phyloP scores from a whole-genome alignment of 179 eudicot species.

The Beta macrorhiza region DNA sequence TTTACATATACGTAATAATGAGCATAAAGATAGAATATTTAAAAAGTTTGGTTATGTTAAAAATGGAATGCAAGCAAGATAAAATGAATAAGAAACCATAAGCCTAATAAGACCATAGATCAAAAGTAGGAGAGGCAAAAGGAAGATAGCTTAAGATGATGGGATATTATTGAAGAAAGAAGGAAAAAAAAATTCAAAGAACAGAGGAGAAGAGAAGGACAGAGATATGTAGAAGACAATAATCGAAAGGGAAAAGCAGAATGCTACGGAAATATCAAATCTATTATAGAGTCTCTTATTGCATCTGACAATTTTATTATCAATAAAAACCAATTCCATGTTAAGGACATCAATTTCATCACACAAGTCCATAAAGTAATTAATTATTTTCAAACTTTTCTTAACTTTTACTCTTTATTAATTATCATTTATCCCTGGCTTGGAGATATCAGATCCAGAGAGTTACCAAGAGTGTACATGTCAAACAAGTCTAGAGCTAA shows the following conservation, averaged over 20 bases:
- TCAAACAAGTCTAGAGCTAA: neutral
- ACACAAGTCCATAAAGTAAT: neutral
- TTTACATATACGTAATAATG: neutral
- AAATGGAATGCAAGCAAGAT: neutral
- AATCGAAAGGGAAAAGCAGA: neutral
- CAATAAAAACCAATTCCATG: neutral
- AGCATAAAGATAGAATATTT: neutral
- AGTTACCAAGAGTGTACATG: neutral
- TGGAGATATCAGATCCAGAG: neutral
- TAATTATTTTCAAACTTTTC: neutral
- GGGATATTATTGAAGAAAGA: neutral
- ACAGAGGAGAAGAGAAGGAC: neutral
- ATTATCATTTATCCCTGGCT: neutral
- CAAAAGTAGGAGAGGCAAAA: neutral
- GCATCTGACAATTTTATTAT: neutral
- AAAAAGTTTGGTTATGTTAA: neutral
- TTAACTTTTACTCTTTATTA: neutral
- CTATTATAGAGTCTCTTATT: neutral
- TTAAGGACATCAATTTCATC: neutral
- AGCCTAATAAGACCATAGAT: neutral
- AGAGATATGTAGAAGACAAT: neutral
- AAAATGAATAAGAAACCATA: neutral
- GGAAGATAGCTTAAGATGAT: neutral
- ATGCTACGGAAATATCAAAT: neutral
- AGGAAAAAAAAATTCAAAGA: neutral